These are phyloP conservation scores for Skeletonema tropicum DNA, from an alignment of 108 stramenopile genomes.

Conservation along the genomic window DNA sequence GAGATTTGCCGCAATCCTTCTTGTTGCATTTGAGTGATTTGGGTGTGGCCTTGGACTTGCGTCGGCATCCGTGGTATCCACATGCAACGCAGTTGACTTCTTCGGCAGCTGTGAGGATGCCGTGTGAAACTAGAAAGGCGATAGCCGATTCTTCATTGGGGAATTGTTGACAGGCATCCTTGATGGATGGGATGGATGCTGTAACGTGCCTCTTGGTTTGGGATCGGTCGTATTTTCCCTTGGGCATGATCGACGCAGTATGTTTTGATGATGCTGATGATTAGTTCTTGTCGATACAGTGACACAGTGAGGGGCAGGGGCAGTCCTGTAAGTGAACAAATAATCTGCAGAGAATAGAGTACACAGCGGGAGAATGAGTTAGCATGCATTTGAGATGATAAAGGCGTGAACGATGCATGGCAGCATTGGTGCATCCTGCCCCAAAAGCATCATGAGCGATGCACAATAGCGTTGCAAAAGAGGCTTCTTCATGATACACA, in stretches of 20 bases:
- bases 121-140: constrained; percentile 6
- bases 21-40: constrained; percentile 14
- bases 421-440: background rate
- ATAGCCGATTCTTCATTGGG: constrained; percentile 2
- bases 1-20: constrained; percentile 11
- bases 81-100: constrained; percentile 2
- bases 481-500: background rate
- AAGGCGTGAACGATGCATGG: background rate
- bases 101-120: background rate
- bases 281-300: too few relatives aligned
- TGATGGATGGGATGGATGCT: background rate
- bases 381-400: background rate
- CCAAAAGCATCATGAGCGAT: too few relatives aligned
- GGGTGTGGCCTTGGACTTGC: constrained; percentile 10
- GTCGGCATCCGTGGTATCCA: constrained; percentile 13
- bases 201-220: background rate
- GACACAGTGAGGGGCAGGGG: too few relatives aligned
- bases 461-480: too few relatives aligned
- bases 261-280: background rate
- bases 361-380: too few relatives aligned
- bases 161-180: constrained; percentile 5
- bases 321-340: too few relatives aligned
- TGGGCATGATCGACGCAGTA: background rate
- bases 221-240: background rate
- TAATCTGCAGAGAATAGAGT: too few relatives aligned